Evolutionary conservation across 176 grass and related monocot genomes (phyloP), one percentile per base, ranked within the genome.

Genomic region (Avena sativa): DNA sequence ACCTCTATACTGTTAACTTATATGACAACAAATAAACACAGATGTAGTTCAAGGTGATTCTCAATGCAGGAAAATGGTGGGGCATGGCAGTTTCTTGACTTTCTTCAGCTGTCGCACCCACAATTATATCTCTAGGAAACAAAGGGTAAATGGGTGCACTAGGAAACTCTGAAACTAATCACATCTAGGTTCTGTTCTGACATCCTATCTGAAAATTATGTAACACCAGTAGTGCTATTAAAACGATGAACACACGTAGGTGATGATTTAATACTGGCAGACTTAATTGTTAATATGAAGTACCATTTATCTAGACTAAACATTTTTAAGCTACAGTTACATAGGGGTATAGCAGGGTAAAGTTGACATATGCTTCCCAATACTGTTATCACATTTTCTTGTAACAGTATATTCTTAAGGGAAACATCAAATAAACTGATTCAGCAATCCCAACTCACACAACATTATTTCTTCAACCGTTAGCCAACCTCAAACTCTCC

Each of bases 111-210:
- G 11, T 10, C 21, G 11, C 47, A 65, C 21, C 30, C 23, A 15
- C 51, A n/a, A 51, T 75, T 25, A n/a, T 26, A 60, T 84, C 16
- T 72, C 64, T 62, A 84, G 3, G 19, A 69, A 50, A 47, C 19
- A 74, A 70, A 53, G 12, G 21, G 9, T 64, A 89, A 80, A 78
- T 79, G 32, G 69, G 34, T 83, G 57, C 46, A 73, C 34, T 83
- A 20, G 50, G 62, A 86, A 30, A 19, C 21, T 84, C 7, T 4
- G 26, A 28, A 28, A 15, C 21, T 76, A 50, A 77, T 13, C 13
- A 61, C 34, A 34, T 23, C 48, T 73, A 65, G 25, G 2, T 14
- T 17, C 43, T 52, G 12, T 65, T 87, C 20, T 40, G n/a, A 55
- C 17, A 87, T 40, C 23, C 6, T 49, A 53, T 57, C 49, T 25